These are phyloP conservation scores for Termitomyces sp. DNA, from an alignment of 768 basidiomycete genomes.

Conservation along the genomic window DNA sequence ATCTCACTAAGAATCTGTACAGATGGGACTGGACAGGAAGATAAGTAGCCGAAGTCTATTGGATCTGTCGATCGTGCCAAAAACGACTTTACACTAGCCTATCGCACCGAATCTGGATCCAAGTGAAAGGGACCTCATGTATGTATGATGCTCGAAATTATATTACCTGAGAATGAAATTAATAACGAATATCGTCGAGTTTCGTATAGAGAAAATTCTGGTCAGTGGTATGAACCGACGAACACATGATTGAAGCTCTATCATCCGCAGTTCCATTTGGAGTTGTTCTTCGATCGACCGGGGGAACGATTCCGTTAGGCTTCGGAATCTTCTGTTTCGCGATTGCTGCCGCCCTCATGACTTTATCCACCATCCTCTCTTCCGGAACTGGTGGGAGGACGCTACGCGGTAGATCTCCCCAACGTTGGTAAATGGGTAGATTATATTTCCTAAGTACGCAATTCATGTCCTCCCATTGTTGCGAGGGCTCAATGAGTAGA, in stretches of 20 bases:
- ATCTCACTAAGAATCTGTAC: too few species aligned
- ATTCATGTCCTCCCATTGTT: slow-evolving; percentile 7
- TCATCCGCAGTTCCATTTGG: neutral
- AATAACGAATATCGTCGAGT: neutral
- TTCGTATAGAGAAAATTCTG: neutral
- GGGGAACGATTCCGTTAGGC: neutral
- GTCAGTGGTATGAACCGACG: neutral
- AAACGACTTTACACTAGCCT: too few species aligned
- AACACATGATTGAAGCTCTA: neutral
- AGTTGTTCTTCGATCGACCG: neutral
- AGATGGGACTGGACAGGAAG: neutral
- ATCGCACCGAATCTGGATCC: neutral
- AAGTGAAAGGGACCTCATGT: neutral
- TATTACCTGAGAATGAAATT: neutral
- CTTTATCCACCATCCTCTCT: slow-evolving; percentile 7
- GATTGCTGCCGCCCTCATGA: neutral
- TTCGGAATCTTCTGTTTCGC: slow-evolving; percentile 3
- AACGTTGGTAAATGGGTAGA: slow-evolving; percentile 8
- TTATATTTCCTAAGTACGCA: slow-evolving; percentile 8
- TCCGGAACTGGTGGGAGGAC: slow-evolving; percentile 8
- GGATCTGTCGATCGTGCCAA: neutral
- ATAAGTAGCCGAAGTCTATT: neutral
- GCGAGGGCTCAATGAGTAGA: slow-evolving; percentile 10
- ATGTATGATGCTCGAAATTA: neutral
- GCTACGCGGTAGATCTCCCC: slow-evolving; percentile 12